These are phyloP conservation scores for Boletus bicolor DNA, from an alignment of 768 basidiomycete genomes.

Conservation along the genomic window DNA sequence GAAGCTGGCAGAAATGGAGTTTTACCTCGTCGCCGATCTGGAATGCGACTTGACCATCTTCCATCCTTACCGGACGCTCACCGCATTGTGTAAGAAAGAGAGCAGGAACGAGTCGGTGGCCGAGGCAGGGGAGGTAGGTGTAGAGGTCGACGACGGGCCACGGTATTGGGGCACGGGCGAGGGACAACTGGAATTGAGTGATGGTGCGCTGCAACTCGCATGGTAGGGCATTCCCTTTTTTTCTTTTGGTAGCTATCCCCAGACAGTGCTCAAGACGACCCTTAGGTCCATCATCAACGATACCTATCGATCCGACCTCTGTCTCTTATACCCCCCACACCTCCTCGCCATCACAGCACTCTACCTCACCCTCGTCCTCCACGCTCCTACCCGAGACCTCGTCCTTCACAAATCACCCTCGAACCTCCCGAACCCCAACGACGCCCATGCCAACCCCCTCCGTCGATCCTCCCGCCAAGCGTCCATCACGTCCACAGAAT, in stretches of 20 bases:
- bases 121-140: slow-evolving; percentile 53
- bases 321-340: slow-evolving; percentile 93
- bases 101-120: slow-evolving; percentile 42
- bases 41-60: slow-evolving; percentile 93
- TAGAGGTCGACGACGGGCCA: slow-evolving; percentile 52
- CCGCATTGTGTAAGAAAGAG: slow-evolving; percentile 69
- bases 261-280: neutral
- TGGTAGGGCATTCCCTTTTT: slow-evolving; percentile 52
- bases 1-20: slow-evolving; percentile 98
- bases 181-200: slow-evolving; percentile 72
- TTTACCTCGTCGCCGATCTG: slow-evolving; percentile 94
- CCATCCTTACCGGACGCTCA: slow-evolving; percentile 90
- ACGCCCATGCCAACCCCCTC: slow-evolving; percentile 36
- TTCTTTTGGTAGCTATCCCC: neutral
- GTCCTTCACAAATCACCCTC: slow-evolving; percentile 39
- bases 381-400: slow-evolving; percentile 51
- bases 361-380: slow-evolving; percentile 81
- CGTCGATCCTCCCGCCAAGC: slow-evolving; percentile 57
- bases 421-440: slow-evolving; percentile 10
- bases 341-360: slow-evolving; percentile 90
- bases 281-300: slow-evolving; percentile 96
- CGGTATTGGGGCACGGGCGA: slow-evolving; percentile 81
- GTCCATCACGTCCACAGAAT: slow-evolving; percentile 26
- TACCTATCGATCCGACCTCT: slow-evolving; percentile 89
- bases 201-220: slow-evolving; percentile 81